Conservation (phyloP, 2,329 filamentous ascomycete species). For the Clarireedia homoeocarpa region DNA sequence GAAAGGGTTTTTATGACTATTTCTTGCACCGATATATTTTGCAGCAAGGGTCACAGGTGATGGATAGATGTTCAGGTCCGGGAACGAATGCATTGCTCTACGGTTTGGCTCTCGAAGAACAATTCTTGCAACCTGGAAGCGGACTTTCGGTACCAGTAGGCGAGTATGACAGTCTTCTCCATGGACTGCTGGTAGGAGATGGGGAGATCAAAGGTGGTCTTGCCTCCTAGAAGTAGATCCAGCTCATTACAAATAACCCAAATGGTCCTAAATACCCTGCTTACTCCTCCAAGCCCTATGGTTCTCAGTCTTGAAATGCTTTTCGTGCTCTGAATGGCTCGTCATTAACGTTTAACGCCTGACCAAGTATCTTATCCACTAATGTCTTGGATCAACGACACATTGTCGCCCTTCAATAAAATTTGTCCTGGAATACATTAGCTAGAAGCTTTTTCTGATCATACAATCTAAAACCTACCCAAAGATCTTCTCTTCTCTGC, state of each 20-base stretch:
- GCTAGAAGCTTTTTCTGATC: not conserved
- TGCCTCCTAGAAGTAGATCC: slow-evolving; percentile 11
- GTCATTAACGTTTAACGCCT: slow-evolving; percentile 21
- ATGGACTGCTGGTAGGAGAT: slow-evolving; percentile 68
- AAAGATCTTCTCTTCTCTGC: slow-evolving; percentile 71
- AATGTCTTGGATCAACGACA: slow-evolving; percentile 50
- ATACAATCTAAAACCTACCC: slow-evolving; percentile 49
- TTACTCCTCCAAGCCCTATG: slow-evolving; percentile 10
- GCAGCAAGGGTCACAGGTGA: slow-evolving; percentile 23
- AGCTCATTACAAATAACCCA: slow-evolving; percentile 8
- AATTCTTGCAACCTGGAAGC: slow-evolving; percentile 56
- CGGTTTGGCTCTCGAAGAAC: slow-evolving; percentile 79
- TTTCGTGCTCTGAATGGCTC: slow-evolving; percentile 18
- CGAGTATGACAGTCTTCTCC: slow-evolving; percentile 68
- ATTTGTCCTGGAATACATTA: slow-evolving; percentile 46
- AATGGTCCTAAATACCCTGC: slow-evolving; percentile 5
- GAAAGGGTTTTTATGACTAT: slow-evolving; percentile 94
- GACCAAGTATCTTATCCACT: slow-evolving; percentile 21
- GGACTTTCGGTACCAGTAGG: slow-evolving; percentile 64
- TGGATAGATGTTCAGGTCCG: slow-evolving; percentile 44
- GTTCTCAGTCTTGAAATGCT: slow-evolving; percentile 9
- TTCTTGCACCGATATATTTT: slow-evolving; percentile 70
- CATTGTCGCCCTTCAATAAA: slow-evolving; percentile 60
- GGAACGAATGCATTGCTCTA: slow-evolving; percentile 53
- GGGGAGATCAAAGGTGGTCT: slow-evolving; percentile 46